These are phyloP conservation scores for Xylaria curta DNA, from an alignment of 495 filamentous ascomycete species.

Conservation along the genomic window DNA sequence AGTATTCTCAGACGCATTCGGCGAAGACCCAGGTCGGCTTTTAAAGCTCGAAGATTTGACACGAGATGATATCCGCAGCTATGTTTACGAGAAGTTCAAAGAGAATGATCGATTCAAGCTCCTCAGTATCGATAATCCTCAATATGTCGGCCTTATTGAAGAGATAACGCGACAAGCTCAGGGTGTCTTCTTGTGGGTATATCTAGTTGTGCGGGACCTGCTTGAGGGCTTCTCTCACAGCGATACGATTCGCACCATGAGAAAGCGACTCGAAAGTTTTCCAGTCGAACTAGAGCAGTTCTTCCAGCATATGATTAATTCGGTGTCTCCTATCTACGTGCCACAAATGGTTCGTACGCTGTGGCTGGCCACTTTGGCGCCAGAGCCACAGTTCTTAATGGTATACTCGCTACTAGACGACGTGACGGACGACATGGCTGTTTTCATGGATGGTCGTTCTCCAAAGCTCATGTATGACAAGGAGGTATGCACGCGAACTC, in stretches of 20 bases:
- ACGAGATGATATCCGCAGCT: constrained; percentile 40
- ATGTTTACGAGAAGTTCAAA: constrained; percentile 33
- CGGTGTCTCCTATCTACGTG: constrained; percentile 11
- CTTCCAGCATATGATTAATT: constrained; percentile 34
- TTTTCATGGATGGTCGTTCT: not conserved
- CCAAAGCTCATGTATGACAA: not conserved
- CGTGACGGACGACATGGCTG: not conserved
- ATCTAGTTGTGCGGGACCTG: constrained; percentile 35
- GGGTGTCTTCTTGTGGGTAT: constrained; percentile 54
- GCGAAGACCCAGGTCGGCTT: not conserved
- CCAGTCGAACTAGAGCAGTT: constrained; percentile 35
- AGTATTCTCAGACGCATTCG: constrained; percentile 51
- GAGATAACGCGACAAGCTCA: constrained; percentile 40
- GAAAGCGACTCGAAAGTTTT: constrained; percentile 24
- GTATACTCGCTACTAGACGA: constrained; percentile 27
- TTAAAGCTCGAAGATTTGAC: constrained; percentile 38
- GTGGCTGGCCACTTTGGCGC: constrained; percentile 17
- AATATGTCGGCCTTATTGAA: constrained; percentile 23
- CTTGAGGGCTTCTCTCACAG: constrained; percentile 30
- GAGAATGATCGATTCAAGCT: constrained; percentile 16
- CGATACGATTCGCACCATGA: constrained; percentile 33
- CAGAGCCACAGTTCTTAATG: constrained; percentile 20
- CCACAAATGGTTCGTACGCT: constrained; percentile 15
- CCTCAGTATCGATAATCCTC: not conserved
- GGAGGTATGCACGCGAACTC: not conserved